phyloP scores from a whole-genome alignment of 352 stramenopile genomes.

The Phytophthora ramorum region DNA sequence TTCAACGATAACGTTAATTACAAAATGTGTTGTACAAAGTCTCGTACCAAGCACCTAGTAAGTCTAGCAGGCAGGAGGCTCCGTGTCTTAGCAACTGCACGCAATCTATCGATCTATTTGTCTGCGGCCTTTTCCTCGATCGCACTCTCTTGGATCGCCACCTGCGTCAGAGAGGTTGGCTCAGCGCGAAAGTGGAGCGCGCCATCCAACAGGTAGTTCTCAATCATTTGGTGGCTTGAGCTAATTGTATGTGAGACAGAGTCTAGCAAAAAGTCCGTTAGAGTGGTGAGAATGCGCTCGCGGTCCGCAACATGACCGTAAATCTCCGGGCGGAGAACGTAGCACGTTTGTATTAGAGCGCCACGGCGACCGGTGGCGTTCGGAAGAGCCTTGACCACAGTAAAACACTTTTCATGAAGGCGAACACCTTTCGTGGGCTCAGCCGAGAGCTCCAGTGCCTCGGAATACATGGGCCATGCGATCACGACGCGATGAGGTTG shows the following conservation, averaged over 20 bases:
- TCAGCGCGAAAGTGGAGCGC: conserved; percentile 27
- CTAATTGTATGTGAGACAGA: conserved; percentile 66
- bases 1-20: conserved; percentile 27
- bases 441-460: conserved; percentile 58
- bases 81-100: conserved; percentile 24
- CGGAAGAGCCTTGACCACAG: conserved; percentile 59
- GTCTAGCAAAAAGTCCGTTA: conserved; percentile 77
- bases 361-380: conserved; percentile 41
- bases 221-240: conserved; percentile 76
- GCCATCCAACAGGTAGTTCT: conserved; percentile 68
- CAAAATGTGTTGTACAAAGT: conserved; percentile 40
- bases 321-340: conserved; percentile 67
- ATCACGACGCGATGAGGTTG: conserved; percentile 63
- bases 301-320: conserved; percentile 69
- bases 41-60: conserved; percentile 22
- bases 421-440: conserved; percentile 60
- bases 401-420: conserved; percentile 68
- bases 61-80: conserved; percentile 13
- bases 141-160: conserved; percentile 13
- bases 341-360: conserved; percentile 77
- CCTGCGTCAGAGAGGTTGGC: conserved; percentile 24
- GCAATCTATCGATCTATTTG: conserved; percentile 21
- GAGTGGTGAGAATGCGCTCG: conserved; percentile 63
- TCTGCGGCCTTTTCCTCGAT: conserved; percentile 20
- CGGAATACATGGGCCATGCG: conserved; percentile 60